These are phyloP conservation scores for Salix purpurea DNA, from an alignment of 345 rosid species.

Conservation along the genomic window DNA sequence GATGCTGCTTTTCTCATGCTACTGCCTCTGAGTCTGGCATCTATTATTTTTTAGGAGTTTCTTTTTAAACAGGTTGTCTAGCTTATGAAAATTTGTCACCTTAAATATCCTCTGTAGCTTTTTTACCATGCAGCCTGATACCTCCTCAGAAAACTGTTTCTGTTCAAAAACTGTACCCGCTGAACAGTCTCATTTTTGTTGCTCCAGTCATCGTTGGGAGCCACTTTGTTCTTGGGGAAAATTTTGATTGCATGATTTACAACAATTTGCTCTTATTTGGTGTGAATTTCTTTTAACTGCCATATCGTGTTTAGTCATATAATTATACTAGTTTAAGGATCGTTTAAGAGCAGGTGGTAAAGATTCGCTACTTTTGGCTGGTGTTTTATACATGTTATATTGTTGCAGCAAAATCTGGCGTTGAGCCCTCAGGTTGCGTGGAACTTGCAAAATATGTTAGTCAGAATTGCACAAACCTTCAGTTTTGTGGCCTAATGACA, in stretches of 20 bases:
- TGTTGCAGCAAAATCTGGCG: constrained; percentile 81
- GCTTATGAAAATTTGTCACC: neutral
- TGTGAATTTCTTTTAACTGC: neutral
- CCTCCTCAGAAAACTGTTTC: neutral
- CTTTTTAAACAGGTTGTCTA: neutral
- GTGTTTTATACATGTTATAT: constrained; percentile 7
- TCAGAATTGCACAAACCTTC: constrained; percentile 65
- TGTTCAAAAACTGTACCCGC: neutral
- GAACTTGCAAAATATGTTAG: constrained; percentile 72
- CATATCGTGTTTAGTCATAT: neutral
- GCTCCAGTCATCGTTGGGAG: neutral
- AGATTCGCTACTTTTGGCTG: neutral
- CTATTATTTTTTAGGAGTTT: neutral
- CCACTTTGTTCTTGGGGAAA: neutral
- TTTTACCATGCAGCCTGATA: neutral
- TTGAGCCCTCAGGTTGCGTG: constrained; percentile 77
- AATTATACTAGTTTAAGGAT: neutral
- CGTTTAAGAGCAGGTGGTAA: neutral
- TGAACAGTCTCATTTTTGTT: neutral
- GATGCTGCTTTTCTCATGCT: neutral
- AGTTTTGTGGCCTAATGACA: constrained; percentile 88
- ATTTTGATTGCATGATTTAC: neutral
- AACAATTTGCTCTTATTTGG: neutral
- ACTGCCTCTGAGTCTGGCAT: neutral
- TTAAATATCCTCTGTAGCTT: neutral